phyloP scores from a whole-genome alignment of 2,329 filamentous ascomycete genomes.

The Didymellaceae sp. region DNA sequence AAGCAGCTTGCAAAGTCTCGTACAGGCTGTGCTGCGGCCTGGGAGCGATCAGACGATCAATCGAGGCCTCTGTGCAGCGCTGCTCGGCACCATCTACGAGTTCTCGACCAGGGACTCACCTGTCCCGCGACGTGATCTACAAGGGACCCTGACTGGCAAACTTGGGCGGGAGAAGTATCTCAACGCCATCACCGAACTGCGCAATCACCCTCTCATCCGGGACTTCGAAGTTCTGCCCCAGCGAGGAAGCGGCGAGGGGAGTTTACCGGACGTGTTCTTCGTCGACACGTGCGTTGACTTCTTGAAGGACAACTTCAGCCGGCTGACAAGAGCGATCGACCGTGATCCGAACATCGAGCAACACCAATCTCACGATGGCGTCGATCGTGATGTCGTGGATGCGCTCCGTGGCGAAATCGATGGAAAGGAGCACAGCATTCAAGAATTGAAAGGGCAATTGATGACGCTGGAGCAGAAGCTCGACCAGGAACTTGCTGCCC shows the following conservation, averaged over 20 bases:
- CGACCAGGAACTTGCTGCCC: constrained; percentile 76
- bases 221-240: constrained; percentile 89
- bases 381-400: constrained; percentile 93
- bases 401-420: constrained; percentile 78
- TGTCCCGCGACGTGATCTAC: constrained; percentile 79
- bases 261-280: constrained; percentile 81
- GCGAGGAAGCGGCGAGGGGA: constrained; percentile 57
- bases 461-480: constrained; percentile 63
- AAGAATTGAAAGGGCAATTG: constrained; percentile 63
- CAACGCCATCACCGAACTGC: constrained; percentile 77
- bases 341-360: constrained; percentile 88
- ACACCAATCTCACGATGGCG: constrained; percentile 82
- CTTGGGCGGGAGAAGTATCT: constrained; percentile 88
- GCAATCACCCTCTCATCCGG: constrained; percentile 78
- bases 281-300: constrained; percentile 89
- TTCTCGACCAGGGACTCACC: constrained; percentile 98
- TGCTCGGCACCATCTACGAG: constrained; percentile 90
- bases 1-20: constrained; percentile 85
- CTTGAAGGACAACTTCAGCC: constrained; percentile 93
- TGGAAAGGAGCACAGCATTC: constrained; percentile 69
- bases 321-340: constrained; percentile 83
- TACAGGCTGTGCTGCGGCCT: constrained; percentile 70
- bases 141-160: constrained; percentile 76
- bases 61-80: constrained; percentile 81
- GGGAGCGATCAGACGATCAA: constrained; percentile 67